Evolutionary conservation across 331 rosid species (phyloP), one percentile per base, ranked within the genome.

Genomic region (Phaseolus coccineus): DNA sequence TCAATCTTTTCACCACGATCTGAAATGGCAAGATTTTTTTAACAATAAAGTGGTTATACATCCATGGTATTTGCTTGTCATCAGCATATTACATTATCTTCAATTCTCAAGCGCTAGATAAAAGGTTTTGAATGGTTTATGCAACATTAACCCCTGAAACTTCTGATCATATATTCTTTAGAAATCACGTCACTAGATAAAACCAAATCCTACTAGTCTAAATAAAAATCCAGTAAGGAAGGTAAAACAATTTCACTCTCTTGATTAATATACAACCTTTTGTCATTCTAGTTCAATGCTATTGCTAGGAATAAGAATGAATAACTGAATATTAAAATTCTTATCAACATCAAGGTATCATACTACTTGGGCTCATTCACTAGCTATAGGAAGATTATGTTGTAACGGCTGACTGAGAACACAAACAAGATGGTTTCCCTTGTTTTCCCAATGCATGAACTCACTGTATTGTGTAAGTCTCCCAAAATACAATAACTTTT

Each of bases 1-100:
- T 91, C 84, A 91, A 82, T 85, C 97, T 87, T 77, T 89, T 91
- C 69, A 88, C 97, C 37, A 94, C 97, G 78, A 91, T 88, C 94
- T 91, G 89, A 28, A 76, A 76, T 51, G 25, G 8, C 65, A 50
- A 27, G 74, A 59, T n/a, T 22, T 62, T n/a, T 59, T 4, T 70
- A 62, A 59, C 55, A 62, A 7, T n/a, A 27, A 74, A 77, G 16
- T 27, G 69, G 50, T 30, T 33, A 72, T 16, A 25, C n/a, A 51
- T 28, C 8, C 46, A 55, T 27, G 16, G n/a, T 69, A 37, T 40
- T 51, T 76, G 24, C 25, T 37, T 2, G 44, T 25, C 28, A 62
- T 25, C 6, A 52, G 47, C 52, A 51, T 30, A 70, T 82, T 68
- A 77, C 64, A 71, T 51, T 55, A 53, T 69, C 39, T 71, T 71